Evolutionary conservation across 2,329 filamentous ascomycete genomes (phyloP).

Genomic region (Chaetomium sp.): DNA sequence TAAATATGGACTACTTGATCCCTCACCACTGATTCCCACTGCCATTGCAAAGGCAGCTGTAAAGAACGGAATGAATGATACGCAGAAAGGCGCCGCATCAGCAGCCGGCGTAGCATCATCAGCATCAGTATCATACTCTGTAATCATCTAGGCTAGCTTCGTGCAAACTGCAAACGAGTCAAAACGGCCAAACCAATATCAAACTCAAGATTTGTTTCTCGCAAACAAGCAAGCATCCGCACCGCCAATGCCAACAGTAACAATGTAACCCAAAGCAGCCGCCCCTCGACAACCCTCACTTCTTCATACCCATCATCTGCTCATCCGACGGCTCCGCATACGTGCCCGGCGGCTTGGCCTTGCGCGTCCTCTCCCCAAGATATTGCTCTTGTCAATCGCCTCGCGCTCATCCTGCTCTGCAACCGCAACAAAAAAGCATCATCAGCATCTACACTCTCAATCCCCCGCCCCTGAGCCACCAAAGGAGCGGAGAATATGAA

Average conservation of each 20-base stretch:
- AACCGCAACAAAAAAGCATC: neutral
- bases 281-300: neutral
- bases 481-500: too few species aligned
- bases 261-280: neutral
- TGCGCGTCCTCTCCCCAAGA: constrained; percentile 24
- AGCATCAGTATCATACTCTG: too few species aligned
- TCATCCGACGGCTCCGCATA: constrained; percentile 31
- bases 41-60: neutral
- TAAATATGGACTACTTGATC: constrained; percentile 12
- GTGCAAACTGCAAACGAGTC: too few species aligned
- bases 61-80: neutral
- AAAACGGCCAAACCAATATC: neutral
- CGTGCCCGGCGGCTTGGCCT: constrained; percentile 22
- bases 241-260: neutral
- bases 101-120: neutral
- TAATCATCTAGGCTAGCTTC: too few species aligned
- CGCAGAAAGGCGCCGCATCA: neutral
- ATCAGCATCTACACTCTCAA: constrained; percentile 1
- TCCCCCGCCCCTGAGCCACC: too few species aligned
- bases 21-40: neutral
- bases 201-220: neutral
- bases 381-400: constrained; percentile 29
- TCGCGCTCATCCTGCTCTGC: constrained; percentile 30
- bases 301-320: constrained; percentile 26
- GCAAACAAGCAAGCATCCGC: neutral